Evolutionary conservation across 345 rosid genomes (phyloP), one percentile per base, ranked within the genome.

Genomic region (Rhizophora apiculata): DNA sequence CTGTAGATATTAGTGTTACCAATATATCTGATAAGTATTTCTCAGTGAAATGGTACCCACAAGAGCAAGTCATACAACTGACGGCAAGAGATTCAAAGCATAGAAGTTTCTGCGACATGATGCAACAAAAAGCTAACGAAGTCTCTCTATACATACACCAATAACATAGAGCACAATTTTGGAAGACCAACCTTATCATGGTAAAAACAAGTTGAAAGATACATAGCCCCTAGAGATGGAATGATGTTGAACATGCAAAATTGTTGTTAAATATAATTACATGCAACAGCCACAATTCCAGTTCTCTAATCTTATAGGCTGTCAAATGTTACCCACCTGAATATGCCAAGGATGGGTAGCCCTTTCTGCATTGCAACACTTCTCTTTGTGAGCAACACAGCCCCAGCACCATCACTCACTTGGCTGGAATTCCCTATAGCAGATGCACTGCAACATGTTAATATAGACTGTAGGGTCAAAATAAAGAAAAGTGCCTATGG

Each of bases 331-430:
- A 60, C 62, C 49, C 63, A 84, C 98, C 97, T 91, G 84, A 94
- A 91, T 52, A 94, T 90, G 58, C 98, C 97, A 66, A 94, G 93
- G 64, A 94, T 85, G 32, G 96, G 89, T 29, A 94, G 80, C 60
- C 95, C 92, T 81, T 89, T 94, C 36, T 13, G 72, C 81, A 87
- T 79, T 22, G 98, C 98, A 64, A 89, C 75, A 75, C 88, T 86
- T 81, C 96, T 94, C 83, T 81, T 88, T 95, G 91, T 89, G 52
- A 91, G 95, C 67, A 94, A 85, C 63, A 91, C 97, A 68, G 97
- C 98, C 56, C 93, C 98, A 67, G 98, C 96, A 62, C 98, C 97
- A 73, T 91, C 98, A 85, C 77, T 89, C 56, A 91, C 79, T 84
- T 94, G 98, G 82, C 97, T 94, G 72, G 98, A 89, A 77, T 91